Percentiles rank a stretch among this genome's conserved stretches.
These are phyloP conservation scores for Psilocybe sp. DNA, from an alignment of 768 basidiomycete genomes.

Conservation along the genomic window DNA sequence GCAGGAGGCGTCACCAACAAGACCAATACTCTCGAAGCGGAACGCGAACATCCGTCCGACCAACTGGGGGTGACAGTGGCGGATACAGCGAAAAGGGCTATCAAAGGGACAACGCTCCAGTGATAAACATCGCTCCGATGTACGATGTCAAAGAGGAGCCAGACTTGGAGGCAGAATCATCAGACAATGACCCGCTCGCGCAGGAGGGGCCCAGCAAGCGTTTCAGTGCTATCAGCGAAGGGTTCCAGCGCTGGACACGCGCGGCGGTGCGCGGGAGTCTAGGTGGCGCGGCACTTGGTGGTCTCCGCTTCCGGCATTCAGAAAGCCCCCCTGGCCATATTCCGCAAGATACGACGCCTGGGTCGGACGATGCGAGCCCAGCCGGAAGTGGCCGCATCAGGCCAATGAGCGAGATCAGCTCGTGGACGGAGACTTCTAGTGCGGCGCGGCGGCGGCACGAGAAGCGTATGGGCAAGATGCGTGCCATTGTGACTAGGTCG, in stretches of 20 bases:
- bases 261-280: conserved; percentile 29
- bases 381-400: background rate
- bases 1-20: conserved; percentile 25
- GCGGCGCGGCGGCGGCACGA: conserved; percentile 18
- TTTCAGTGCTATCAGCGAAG: conserved; percentile 29
- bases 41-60: conserved; percentile 2
- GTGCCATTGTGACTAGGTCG: conserved; percentile 30
- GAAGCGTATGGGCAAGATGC: conserved; percentile 36
- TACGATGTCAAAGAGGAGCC: no score
- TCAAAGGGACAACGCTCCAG: no score
- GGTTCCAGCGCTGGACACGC: conserved; percentile 42
- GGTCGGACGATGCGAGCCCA: background rate
- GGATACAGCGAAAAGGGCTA: background rate
- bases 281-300: conserved; percentile 27
- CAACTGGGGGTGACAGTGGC: conserved; percentile 1
- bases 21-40: background rate
- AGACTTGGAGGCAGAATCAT: background rate
- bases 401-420: background rate
- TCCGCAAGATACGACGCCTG: background rate
- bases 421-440: background rate
- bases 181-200: background rate
- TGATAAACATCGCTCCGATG: no score
- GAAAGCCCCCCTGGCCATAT: conserved; percentile 14
- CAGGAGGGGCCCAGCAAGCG: conserved; percentile 11
- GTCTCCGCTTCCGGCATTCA: conserved; percentile 40